phyloP scores from a whole-genome alignment of 352 stramenopile species.

The Globisporangium lucens region DNA sequence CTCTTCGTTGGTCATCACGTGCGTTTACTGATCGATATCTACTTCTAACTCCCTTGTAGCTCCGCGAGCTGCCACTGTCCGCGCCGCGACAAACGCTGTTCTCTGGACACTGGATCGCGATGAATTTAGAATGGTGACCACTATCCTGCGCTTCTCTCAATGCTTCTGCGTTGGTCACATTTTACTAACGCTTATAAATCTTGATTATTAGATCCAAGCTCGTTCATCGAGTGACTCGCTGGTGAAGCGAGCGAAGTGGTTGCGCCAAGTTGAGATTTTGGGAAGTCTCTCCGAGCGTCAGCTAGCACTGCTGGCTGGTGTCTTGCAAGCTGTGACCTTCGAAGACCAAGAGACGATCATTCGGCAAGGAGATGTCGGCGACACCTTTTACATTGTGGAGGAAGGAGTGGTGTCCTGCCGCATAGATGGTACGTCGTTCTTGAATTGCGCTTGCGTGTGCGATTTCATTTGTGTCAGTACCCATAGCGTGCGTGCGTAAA shows the following conservation, averaged over 20 bases:
- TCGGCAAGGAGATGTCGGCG: slow-evolving; percentile 69
- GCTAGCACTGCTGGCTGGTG: slow-evolving; percentile 59
- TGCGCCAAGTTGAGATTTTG: slow-evolving; percentile 71
- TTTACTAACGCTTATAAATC: background rate
- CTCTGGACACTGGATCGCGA: slow-evolving; percentile 89
- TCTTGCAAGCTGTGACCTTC: slow-evolving; percentile 62
- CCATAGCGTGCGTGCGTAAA: background rate
- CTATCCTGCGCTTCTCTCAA: background rate
- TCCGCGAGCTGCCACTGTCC: slow-evolving; percentile 89
- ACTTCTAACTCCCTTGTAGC: slow-evolving; percentile 29
- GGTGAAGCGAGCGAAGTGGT: slow-evolving; percentile 66
- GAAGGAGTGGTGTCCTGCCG: slow-evolving; percentile 62
- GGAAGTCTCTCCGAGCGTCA: slow-evolving; percentile 63
- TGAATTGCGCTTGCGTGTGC: background rate
- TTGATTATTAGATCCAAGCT: slow-evolving; percentile 47
- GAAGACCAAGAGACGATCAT: slow-evolving; percentile 78
- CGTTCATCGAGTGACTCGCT: slow-evolving; percentile 74
- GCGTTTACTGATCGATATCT: background rate
- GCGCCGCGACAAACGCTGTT: slow-evolving; percentile 83
- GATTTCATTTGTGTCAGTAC: background rate
- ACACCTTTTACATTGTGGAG: slow-evolving; percentile 84
- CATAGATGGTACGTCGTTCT: slow-evolving; percentile 31
- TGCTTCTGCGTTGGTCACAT: background rate
- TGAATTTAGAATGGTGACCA: slow-evolving; percentile 74
- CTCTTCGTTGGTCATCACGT: background rate